Evolutionary conservation across 768 basidiomycete genomes (phyloP).

Genomic region (Kwoniella newhampshirensis): DNA sequence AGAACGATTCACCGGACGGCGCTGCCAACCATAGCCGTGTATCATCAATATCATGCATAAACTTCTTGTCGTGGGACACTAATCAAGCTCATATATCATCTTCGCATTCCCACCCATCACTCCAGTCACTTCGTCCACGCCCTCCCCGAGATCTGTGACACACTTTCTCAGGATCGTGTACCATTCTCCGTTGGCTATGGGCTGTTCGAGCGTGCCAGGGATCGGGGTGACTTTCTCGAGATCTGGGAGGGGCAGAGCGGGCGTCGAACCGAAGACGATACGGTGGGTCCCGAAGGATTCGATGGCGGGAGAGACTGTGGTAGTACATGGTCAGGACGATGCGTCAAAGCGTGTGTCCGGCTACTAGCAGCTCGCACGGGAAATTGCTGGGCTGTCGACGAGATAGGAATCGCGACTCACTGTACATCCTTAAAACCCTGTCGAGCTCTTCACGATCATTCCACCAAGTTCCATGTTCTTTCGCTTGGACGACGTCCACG

Average conservation of each 20-base stretch:
- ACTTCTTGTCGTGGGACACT: background rate
- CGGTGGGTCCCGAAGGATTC: constrained; percentile 50
- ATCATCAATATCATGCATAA: too few species aligned
- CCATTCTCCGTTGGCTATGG: constrained; percentile 35
- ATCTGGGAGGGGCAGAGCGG: constrained; percentile 23
- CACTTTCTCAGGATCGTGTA: constrained; percentile 33
- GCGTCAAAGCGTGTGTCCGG: too few species aligned
- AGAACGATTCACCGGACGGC: too few species aligned
- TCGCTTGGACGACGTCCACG: constrained; percentile 13
- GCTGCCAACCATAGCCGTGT: too few species aligned
- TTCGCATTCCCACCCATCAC: constrained; percentile 39
- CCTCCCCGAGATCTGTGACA: constrained; percentile 36
- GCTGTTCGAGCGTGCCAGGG: constrained; percentile 23
- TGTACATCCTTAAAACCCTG: constrained; percentile 45
- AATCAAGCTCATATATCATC: constrained; percentile 30
- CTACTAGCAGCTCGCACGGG: too few species aligned
- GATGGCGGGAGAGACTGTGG: constrained; percentile 48
- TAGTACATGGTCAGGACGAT: background rate
- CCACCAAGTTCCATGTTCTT: constrained; percentile 32
- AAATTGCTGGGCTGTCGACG: background rate
- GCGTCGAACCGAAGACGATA: constrained; percentile 44
- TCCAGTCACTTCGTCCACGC: constrained; percentile 30
- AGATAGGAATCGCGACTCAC: constrained; percentile 23
- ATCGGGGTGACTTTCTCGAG: constrained; percentile 10
- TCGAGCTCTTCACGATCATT: constrained; percentile 40